Conservation (phyloP, 1,139 yeast species). For the Geotrichum aggregatum region DNA sequence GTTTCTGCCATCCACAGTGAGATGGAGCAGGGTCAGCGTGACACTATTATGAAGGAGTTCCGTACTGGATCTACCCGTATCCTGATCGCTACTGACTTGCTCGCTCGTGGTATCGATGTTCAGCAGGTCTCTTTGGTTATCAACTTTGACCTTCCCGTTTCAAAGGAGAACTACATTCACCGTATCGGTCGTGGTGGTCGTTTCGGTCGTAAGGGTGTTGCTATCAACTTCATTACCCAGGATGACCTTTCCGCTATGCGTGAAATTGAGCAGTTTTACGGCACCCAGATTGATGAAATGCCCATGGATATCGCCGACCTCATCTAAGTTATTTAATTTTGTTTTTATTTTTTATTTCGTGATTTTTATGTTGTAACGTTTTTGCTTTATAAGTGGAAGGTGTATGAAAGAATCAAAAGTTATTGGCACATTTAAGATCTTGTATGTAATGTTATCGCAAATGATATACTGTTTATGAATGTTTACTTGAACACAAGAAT, state of each 20-base stretch:
- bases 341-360: conserved; percentile 10
- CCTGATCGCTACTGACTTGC: conserved; percentile 88
- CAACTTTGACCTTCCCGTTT: conserved; percentile 83
- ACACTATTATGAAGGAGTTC: conserved; percentile 77
- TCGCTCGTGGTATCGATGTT: conserved; percentile 98
- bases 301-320: conserved; percentile 66
- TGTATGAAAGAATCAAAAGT: conserved; percentile 10
- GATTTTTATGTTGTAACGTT: conserved; percentile 3
- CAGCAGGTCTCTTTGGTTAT: conserved; percentile 95
- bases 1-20: conserved; percentile 96
- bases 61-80: conserved; percentile 60
- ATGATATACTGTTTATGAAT: too few species aligned
- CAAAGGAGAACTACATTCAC: conserved; percentile 85
- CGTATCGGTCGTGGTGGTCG: conserved; percentile 94
- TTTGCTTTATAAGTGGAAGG: background rate
- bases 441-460: too few species aligned
- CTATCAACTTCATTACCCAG: conserved; percentile 77
- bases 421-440: conserved; percentile 4
- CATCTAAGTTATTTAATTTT: conserved; percentile 27
- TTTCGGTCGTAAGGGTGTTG: conserved; percentile 94
- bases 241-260: conserved; percentile 58
- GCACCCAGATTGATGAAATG: conserved; percentile 78
- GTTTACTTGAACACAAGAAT: too few species aligned
- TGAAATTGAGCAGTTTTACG: conserved; percentile 73
- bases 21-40: conserved; percentile 91